Evolutionary conservation across 352 stramenopile genomes (phyloP).

Genomic region (Phytophthora vignae): DNA sequence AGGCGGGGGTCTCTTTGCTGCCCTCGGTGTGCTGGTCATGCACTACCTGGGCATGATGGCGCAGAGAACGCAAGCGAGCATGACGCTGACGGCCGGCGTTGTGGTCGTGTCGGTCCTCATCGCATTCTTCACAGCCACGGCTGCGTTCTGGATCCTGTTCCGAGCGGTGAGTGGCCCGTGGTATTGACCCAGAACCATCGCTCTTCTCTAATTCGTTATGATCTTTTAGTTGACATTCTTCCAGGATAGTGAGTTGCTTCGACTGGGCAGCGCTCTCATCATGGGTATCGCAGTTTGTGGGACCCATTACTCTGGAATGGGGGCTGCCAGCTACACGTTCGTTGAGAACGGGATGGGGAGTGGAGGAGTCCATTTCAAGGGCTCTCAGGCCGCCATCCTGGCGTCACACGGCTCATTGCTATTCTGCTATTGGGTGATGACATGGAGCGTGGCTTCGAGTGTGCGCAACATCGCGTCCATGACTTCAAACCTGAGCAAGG

Average conservation of each 20-base stretch:
- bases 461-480: slow-evolving; percentile 39
- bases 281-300: slow-evolving; percentile 76
- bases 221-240: slow-evolving; percentile 61
- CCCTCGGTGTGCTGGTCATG: slow-evolving; percentile 73
- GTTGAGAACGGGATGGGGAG: slow-evolving; percentile 34
- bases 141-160: slow-evolving; percentile 79
- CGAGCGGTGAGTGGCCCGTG: slow-evolving; percentile 43
- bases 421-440: slow-evolving; percentile 69
- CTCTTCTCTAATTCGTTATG: not conserved
- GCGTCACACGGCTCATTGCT: slow-evolving; percentile 60
- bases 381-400: slow-evolving; percentile 35
- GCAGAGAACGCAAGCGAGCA: slow-evolving; percentile 50
- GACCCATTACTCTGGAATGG: slow-evolving; percentile 70
- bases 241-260: slow-evolving; percentile 57
- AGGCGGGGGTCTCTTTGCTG: slow-evolving; percentile 56
- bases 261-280: slow-evolving; percentile 59
- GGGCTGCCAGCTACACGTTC: slow-evolving; percentile 48
- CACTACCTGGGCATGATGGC: slow-evolving; percentile 82
- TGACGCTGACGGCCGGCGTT: slow-evolving; percentile 51
- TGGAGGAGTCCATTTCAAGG: slow-evolving; percentile 45
- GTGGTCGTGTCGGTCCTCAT: slow-evolving; percentile 61
- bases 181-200: not conserved
- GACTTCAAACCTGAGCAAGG: slow-evolving; percentile 27
- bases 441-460: slow-evolving; percentile 37
- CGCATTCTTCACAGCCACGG: slow-evolving; percentile 62